Conservation (phyloP, 2,329 filamentous ascomycete species). For the Penicillium frequentans region DNA sequence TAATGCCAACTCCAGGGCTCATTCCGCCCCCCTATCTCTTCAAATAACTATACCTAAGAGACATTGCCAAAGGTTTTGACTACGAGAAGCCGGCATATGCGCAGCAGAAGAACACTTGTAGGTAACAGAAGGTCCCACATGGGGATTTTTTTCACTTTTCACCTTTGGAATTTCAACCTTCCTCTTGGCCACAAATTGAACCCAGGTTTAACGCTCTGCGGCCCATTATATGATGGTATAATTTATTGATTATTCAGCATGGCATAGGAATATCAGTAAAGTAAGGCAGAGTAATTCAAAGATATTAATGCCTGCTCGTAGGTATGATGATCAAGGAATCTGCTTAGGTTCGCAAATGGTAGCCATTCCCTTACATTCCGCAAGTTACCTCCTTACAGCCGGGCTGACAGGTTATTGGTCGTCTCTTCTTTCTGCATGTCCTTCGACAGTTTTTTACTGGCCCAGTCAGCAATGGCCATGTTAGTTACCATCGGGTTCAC, state of each 20-base stretch:
- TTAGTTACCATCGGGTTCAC: constrained; percentile 55
- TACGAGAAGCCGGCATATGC: too few relatives aligned
- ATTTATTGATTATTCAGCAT: too few relatives aligned
- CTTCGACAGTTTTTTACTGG: constrained; percentile 41
- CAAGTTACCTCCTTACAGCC: neutral
- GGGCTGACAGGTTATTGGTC: neutral
- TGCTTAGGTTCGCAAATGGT: neutral
- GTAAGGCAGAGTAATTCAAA: neutral
- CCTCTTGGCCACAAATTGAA: too few relatives aligned
- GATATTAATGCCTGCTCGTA: neutral
- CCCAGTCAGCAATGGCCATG: constrained; percentile 52
- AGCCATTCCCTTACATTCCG: neutral
- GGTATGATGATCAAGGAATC: neutral
- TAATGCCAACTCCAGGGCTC: neutral
- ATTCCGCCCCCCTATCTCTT: neutral
- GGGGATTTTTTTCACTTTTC: too few relatives aligned
- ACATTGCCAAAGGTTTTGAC: neutral
- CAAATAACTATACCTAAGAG: neutral
- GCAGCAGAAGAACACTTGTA: too few relatives aligned
- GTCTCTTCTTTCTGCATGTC: constrained; percentile 17
- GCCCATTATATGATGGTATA: too few relatives aligned
- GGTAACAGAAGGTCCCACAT: too few relatives aligned
- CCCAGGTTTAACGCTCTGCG: too few relatives aligned
- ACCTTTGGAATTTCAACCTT: too few relatives aligned
- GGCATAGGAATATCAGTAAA: neutral